Percentiles rank a stretch among this genome's conserved stretches.
Evolutionary conservation across 441 rosid species (phyloP).

Genomic region (Euphorbia celastroides): DNA sequence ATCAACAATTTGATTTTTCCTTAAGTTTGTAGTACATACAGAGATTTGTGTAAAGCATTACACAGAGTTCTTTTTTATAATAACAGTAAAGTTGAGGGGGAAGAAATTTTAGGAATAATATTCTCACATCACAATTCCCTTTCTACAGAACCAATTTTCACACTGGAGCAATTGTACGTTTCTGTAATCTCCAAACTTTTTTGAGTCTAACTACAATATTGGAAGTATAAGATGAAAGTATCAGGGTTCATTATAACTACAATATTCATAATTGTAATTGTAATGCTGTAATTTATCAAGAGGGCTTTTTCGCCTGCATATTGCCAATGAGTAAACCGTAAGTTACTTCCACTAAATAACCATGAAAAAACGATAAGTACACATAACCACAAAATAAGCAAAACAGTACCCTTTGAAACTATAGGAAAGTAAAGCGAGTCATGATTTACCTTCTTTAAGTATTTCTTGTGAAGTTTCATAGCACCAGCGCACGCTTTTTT

Average conservation of each 20-base stretch:
- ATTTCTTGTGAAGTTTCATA: conserved; percentile 84
- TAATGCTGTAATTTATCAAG: conserved; percentile 10
- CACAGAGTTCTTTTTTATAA: conserved; percentile 14
- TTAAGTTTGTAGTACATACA: conserved; percentile 15
- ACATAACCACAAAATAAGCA: neutral
- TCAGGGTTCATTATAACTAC: neutral
- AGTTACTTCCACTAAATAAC: neutral
- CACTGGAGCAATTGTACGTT: conserved; percentile 15
- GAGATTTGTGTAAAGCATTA: conserved; percentile 4
- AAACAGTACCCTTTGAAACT: too few species aligned
- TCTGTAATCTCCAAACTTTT: conserved; percentile 12
- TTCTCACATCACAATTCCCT: too few species aligned
- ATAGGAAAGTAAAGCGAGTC: neutral
- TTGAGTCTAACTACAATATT: too few species aligned
- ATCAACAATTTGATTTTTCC: too few species aligned
- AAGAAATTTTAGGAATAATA: too few species aligned
- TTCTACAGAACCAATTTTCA: conserved; percentile 12
- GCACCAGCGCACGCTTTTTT: conserved; percentile 84
- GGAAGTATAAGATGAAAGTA: too few species aligned
- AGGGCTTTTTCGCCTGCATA: conserved; percentile 54
- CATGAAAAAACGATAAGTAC: too few species aligned
- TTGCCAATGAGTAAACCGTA: neutral
- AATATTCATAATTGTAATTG: neutral
- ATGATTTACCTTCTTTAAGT: conserved; percentile 36
- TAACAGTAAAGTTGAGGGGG: too few species aligned